These are phyloP conservation scores for Gossypium gossypioides DNA, from an alignment of 441 rosid genomes.

Conservation along the genomic window DNA sequence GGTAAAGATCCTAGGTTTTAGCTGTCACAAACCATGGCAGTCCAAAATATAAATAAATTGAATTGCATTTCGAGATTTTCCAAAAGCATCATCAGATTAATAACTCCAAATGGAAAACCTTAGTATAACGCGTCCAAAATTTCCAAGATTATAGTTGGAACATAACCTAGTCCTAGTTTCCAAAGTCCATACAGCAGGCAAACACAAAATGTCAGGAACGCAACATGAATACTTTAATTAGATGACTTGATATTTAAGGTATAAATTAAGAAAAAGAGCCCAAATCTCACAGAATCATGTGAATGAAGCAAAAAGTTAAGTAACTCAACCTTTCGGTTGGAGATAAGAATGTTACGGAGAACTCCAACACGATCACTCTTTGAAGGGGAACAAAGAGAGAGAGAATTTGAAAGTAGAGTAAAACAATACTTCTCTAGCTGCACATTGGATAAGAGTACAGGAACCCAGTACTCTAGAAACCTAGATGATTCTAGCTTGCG, in stretches of 20 bases:
- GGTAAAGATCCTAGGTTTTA: slow-evolving; percentile 1
- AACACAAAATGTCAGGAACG: not conserved
- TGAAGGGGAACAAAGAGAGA: slow-evolving; percentile 47
- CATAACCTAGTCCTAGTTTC: not conserved
- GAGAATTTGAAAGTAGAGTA: slow-evolving; percentile 46
- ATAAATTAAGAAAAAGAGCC: not conserved
- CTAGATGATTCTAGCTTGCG: slow-evolving; percentile 37
- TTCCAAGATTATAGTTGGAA: not conserved
- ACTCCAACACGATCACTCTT: slow-evolving; percentile 55
- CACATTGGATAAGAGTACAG: slow-evolving; percentile 60
- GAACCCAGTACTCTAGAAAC: slow-evolving; percentile 87
- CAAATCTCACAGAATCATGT: slow-evolving; percentile 12
- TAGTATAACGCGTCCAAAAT: not conserved
- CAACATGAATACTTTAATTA: not conserved
- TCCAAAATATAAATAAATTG: not conserved
- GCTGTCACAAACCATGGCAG: not conserved
- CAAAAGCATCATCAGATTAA: not conserved
- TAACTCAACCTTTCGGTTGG: slow-evolving; percentile 55
- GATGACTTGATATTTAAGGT: not conserved
- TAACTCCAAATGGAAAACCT: not conserved
- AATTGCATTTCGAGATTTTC: not conserved
- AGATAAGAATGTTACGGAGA: slow-evolving; percentile 50
- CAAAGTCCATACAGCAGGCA: not conserved
- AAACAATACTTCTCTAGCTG: slow-evolving; percentile 93
- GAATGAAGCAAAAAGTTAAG: not conserved